Percentiles rank a stretch among this genome's conserved stretches.
phyloP scores from a whole-genome alignment of 2,329 filamentous ascomycete genomes.

The Botrytis pseudocinerea region DNA sequence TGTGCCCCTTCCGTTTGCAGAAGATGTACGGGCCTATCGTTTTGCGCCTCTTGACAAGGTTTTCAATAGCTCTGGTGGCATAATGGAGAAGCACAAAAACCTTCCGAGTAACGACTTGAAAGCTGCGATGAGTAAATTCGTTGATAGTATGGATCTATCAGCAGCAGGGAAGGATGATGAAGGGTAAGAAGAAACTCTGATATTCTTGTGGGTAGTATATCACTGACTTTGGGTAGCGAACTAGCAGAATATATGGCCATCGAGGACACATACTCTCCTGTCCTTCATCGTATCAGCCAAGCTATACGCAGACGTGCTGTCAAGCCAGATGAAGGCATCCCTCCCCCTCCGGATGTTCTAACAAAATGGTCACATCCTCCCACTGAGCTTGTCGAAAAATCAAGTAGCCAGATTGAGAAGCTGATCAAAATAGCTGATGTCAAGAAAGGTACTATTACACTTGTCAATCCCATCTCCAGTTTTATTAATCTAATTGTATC shows the following conservation, averaged over 20 bases:
- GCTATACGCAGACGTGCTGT: conserved; percentile 82
- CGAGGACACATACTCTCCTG: conserved; percentile 80
- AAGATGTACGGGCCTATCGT: conserved; percentile 86
- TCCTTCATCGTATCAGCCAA: conserved; percentile 85
- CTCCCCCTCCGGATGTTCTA: conserved; percentile 63
- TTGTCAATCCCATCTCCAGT: neutral
- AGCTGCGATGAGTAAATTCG: conserved; percentile 84
- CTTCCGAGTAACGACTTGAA: conserved; percentile 74
- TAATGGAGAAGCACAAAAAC: conserved; percentile 78
- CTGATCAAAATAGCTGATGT: conserved; percentile 73
- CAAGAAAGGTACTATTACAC: conserved; percentile 65
- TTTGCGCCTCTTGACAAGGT: conserved; percentile 90
- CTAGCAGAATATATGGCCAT: conserved; percentile 70
- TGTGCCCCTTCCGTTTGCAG: conserved; percentile 85
- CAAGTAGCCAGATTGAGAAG: conserved; percentile 56
- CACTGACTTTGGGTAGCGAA: conserved; percentile 43
- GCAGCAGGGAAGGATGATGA: conserved; percentile 71
- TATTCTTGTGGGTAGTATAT: conserved; percentile 25
- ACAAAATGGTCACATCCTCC: conserved; percentile 74
- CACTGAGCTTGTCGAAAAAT: conserved; percentile 60
- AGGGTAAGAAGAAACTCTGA: conserved; percentile 51
- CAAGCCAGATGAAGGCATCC: conserved; percentile 64
- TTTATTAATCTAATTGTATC: conserved; percentile 6
- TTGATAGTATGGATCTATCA: conserved; percentile 89
- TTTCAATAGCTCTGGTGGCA: conserved; percentile 80